A percentile compares a stretch with the other conserved stretches of the same genome.
Conservation (phyloP, 768 basidiomycete genomes). For the Termitomyces sp. region DNA sequence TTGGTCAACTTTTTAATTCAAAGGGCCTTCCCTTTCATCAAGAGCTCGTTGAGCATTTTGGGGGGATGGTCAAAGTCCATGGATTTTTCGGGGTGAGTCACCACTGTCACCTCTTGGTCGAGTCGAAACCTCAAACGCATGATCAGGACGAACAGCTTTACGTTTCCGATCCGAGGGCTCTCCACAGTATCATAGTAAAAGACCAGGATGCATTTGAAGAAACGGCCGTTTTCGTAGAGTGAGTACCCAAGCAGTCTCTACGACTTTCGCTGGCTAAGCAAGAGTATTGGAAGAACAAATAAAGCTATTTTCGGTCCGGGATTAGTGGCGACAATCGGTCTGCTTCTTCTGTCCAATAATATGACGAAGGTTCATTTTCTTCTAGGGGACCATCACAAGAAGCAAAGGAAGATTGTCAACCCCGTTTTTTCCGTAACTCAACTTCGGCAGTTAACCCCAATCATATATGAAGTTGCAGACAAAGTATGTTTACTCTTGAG, state of each 20-base stretch:
- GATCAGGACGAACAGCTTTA: slow-evolving; percentile 46
- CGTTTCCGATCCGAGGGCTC: slow-evolving; percentile 45
- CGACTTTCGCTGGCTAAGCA: background rate
- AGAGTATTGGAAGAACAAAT: slow-evolving; percentile 31
- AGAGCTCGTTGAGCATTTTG: slow-evolving; percentile 34
- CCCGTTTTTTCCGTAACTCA: slow-evolving; percentile 46
- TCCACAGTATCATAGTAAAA: slow-evolving; percentile 45
- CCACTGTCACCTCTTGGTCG: background rate
- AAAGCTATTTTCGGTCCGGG: slow-evolving; percentile 46
- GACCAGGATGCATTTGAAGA: slow-evolving; percentile 50
- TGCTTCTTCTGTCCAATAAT: background rate
- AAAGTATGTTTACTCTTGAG: slow-evolving; percentile 30
- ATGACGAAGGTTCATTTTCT: background rate
- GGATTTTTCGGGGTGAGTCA: slow-evolving; percentile 44
- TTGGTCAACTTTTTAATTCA: slow-evolving; percentile 39
- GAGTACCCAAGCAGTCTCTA: slow-evolving; percentile 12
- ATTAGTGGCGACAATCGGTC: slow-evolving; percentile 38
- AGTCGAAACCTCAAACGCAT: background rate
- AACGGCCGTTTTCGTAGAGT: slow-evolving; percentile 42
- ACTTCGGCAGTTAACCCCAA: slow-evolving; percentile 40
- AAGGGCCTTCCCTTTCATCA: slow-evolving; percentile 42
- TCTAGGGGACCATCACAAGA: slow-evolving; percentile 41
- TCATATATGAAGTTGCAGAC: slow-evolving; percentile 41
- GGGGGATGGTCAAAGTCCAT: slow-evolving; percentile 41
- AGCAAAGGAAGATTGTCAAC: slow-evolving; percentile 46